phyloP scores from a whole-genome alignment of 208 protist species.

The Leishmania amazonensis region DNA sequence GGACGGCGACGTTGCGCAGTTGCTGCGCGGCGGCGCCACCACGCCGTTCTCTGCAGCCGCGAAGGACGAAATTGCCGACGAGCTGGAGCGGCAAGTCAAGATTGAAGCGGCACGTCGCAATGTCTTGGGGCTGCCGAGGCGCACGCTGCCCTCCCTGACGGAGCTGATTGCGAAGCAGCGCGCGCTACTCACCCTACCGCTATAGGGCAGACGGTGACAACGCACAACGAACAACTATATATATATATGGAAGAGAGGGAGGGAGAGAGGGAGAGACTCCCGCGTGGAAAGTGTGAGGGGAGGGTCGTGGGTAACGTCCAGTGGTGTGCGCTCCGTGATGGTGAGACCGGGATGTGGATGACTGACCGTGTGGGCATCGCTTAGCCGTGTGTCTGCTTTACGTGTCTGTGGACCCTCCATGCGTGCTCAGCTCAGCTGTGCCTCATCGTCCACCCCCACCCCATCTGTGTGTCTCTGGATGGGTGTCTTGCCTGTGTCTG shows the following conservation, averaged over 20 bases:
- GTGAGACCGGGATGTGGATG: not conserved
- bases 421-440: not conserved
- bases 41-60: conserved; percentile 52
- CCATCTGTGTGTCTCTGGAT: too few relatives aligned
- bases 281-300: not conserved
- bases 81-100: conserved; percentile 40
- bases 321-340: not conserved
- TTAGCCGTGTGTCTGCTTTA: not conserved
- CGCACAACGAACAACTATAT: not conserved
- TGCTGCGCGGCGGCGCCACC: conserved; percentile 33
- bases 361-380: not conserved
- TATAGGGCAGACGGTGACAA: conserved; percentile 21
- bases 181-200: conserved; percentile 65
- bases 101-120: conserved; percentile 62
- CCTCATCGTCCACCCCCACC: not conserved
- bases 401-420: not conserved
- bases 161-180: conserved; percentile 77
- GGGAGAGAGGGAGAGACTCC: not conserved
- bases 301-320: not conserved
- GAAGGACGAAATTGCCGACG: conserved; percentile 45
- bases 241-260: not conserved
- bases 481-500: conserved; percentile 1
- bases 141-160: conserved; percentile 48
- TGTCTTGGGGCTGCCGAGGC: conserved; percentile 62
- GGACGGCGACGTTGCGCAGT: conserved; percentile 64